A percentile compares a stretch with the other conserved stretches of the same genome.
These are phyloP conservation scores for Pyropia haitanensis DNA, from an alignment of 23 red algal genomes.

Conservation along the genomic window DNA sequence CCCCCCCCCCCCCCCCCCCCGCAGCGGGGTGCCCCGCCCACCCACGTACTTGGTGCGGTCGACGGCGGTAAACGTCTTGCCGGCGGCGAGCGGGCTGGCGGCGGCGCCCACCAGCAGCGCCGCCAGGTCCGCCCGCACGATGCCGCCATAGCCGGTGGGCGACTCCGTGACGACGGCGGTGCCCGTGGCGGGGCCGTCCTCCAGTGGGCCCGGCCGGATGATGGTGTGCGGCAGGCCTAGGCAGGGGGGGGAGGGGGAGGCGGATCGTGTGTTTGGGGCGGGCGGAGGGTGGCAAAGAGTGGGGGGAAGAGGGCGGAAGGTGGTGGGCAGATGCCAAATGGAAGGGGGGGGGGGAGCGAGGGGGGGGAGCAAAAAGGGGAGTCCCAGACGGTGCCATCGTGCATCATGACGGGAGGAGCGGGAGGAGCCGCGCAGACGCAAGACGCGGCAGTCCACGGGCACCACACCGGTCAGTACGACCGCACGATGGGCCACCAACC, in stretches of 20 bases:
- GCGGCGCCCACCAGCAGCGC: conserved; percentile 28
- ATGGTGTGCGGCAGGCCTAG: conserved; percentile 20
- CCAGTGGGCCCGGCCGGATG: conserved; percentile 55
- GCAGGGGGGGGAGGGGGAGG: not conserved
- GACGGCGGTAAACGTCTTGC: conserved; percentile 67
- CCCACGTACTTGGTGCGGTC: conserved; percentile 26
- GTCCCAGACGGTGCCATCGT: not conserved
- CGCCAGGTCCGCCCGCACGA: conserved; percentile 56
- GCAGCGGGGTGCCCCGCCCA: too few relatives aligned
- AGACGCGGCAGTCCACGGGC: too few relatives aligned
- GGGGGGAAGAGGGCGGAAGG: too few relatives aligned
- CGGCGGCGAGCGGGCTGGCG: conserved; percentile 35
- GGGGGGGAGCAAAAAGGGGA: not conserved
- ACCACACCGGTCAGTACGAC: too few relatives aligned
- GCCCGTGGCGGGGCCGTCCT: conserved; percentile 33
- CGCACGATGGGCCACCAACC: too few relatives aligned
- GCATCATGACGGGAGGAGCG: too few relatives aligned
- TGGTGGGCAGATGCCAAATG: not conserved
- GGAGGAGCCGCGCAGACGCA: too few relatives aligned
- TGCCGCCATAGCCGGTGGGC: conserved; percentile 59
- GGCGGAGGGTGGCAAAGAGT: too few relatives aligned
- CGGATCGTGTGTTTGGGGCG: too few relatives aligned
- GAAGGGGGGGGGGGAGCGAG: not conserved
- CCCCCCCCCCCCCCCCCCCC: too few relatives aligned
- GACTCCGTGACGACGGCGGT: conserved; percentile 49